Conservation (phyloP, 768 basidiomycete genomes). For the Lactarius tabidus region DNA sequence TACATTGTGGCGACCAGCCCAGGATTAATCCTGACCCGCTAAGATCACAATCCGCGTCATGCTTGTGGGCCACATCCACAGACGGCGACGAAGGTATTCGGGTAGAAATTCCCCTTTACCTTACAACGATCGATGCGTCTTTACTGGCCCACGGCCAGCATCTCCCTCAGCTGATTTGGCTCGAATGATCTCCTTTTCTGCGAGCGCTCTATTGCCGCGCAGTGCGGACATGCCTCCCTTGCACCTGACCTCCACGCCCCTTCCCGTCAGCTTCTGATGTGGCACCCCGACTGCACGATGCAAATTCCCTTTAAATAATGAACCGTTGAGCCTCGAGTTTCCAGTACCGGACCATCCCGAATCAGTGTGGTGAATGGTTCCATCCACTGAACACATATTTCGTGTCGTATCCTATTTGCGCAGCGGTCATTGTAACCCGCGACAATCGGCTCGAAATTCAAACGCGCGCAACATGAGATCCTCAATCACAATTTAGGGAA, state of each 20-base stretch:
- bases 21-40: neutral
- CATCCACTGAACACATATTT: neutral
- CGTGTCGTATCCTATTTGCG: neutral
- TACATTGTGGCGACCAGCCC: neutral
- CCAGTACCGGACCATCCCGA: neutral
- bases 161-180: constrained; percentile 17
- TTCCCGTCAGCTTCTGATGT: constrained; percentile 20
- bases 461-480: neutral
- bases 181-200: constrained; percentile 21
- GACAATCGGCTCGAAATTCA: neutral
- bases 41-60: neutral
- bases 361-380: neutral
- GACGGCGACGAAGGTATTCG: neutral
- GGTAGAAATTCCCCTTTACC: neutral
- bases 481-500: neutral
- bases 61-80: neutral
- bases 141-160: constrained; percentile 7
- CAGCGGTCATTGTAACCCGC: neutral
- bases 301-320: constrained; percentile 15
- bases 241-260: constrained; percentile 25
- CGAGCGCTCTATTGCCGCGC: constrained; percentile 20
- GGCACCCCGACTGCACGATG: constrained; percentile 1
- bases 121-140: constrained; percentile 7
- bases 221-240: constrained; percentile 20
- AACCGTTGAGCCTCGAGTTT: constrained; percentile 8